Percentiles rank a stretch among this genome's conserved stretches.
phyloP scores from a whole-genome alignment of 768 basidiomycete genomes.

The Trametopsis cervina region DNA sequence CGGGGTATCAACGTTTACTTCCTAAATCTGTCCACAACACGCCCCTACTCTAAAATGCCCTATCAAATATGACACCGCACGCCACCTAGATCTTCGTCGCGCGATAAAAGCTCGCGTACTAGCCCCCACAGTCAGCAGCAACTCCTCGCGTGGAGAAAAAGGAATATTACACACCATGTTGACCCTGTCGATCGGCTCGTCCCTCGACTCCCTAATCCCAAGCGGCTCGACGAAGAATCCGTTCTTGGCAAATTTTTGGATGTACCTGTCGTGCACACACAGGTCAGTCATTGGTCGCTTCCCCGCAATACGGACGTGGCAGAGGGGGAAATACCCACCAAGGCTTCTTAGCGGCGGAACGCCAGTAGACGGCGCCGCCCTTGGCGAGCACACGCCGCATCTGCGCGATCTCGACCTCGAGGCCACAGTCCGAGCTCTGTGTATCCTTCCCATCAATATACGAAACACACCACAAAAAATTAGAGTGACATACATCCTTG shows the following conservation, averaged over 20 bases:
- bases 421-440: neutral
- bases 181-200: slow-evolving; percentile 53
- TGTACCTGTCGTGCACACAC: slow-evolving; percentile 23
- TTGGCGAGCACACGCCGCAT: slow-evolving; percentile 48
- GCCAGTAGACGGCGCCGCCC: slow-evolving; percentile 60
- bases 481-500: slow-evolving; percentile 12
- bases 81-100: slow-evolving; percentile 9
- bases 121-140: neutral
- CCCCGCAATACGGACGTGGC: neutral
- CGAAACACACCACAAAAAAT: neutral
- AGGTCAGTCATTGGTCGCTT: neutral
- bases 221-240: slow-evolving; percentile 51
- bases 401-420: slow-evolving; percentile 39
- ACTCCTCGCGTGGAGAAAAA: too few relatives aligned
- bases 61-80: too few relatives aligned
- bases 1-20: too few relatives aligned
- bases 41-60: too few relatives aligned
- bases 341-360: slow-evolving; percentile 54
- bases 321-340: slow-evolving; percentile 34
- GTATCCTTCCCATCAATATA: neutral
- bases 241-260: slow-evolving; percentile 40
- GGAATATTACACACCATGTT: slow-evolving; percentile 40
- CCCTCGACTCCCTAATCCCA: slow-evolving; percentile 41
- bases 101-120: slow-evolving; percentile 15
- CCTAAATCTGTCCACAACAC: too few relatives aligned